Evolutionary conservation across 2,329 filamentous ascomycete species (phyloP).

Genomic region (Alternaria sp.): DNA sequence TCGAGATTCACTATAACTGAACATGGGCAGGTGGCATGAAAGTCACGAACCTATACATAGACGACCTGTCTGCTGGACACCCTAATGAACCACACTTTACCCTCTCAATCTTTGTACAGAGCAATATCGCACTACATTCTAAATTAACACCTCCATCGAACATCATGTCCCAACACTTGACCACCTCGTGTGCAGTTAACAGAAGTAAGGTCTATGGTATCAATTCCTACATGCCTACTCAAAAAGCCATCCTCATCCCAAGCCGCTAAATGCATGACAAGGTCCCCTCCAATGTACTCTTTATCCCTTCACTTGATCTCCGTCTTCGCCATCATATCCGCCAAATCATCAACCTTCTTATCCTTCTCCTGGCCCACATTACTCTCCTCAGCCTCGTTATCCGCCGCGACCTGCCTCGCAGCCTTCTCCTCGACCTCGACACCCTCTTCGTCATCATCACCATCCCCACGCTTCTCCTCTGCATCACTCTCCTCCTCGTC

Average conservation of each 20-base stretch:
- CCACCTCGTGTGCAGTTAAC: neutral
- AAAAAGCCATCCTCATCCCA: neutral
- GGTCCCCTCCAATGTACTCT: neutral
- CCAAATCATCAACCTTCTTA: conserved; percentile 80
- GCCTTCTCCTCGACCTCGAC: conserved; percentile 51
- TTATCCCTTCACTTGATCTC: conserved; percentile 38
- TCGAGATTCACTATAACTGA: neutral
- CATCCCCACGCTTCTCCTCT: conserved; percentile 64
- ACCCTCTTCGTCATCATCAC: conserved; percentile 72
- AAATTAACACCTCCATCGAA: neutral
- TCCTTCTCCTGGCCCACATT: conserved; percentile 74
- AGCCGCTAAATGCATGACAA: conserved; percentile 13
- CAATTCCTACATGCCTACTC: neutral
- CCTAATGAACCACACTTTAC: neutral
- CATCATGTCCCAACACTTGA: neutral
- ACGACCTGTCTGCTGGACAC: neutral
- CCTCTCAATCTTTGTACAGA: neutral
- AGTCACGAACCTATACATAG: neutral
- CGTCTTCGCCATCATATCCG: conserved; percentile 77
- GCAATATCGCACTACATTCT: neutral
- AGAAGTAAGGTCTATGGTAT: conserved; percentile 8
- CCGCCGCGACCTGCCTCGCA: conserved; percentile 67
- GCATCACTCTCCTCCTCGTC: conserved; percentile 75
- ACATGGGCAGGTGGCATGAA: neutral
- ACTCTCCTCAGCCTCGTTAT: conserved; percentile 74